Evolutionary conservation across 192 early-diverging fungal genomes (phyloP), one percentile per base, ranked within the genome.

Genomic region (Ramicandelaber brevisporus): DNA sequence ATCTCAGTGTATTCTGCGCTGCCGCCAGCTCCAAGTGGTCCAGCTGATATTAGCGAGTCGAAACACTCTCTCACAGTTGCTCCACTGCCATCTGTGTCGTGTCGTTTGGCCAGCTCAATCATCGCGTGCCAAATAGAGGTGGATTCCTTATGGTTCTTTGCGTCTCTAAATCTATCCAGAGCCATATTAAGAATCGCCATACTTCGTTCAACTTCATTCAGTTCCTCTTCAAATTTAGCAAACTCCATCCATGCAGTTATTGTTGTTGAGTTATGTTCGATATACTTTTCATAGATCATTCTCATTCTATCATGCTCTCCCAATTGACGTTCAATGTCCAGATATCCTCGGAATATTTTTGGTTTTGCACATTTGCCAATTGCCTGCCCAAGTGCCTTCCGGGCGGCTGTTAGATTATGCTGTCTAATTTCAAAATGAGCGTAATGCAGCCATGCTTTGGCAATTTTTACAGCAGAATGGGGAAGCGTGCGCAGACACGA

Each of bases 171-270:
- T n/a, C n/a, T n/a, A n/a, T 62, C 53, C 18, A 96, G 61, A 2
- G 86, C 90, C 34, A 96, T 53, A 27, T 89, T 79, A 53, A 90
- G 87, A 16, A 99, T 68, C 19, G 76, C 93, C 22, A 75, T 59
- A 2, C 63, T 56, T 17, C 89, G 58, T 1, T 93, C 86, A 10
- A 46, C 45, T 34, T 99, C 93, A 26, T 80, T 81, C 26, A 99
- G 38, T 33, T 68, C 64, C 6, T 43, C 40, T 41, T 99, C 93
- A 15, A 99, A 38, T 39, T 81, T 70, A n/a, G 84, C 77, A 60
- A 73, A 99, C 38, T 92, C 89, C 23, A 96, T 77, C 93, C 93
- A 99, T 5, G 83, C 85, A 22, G 72, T 52, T 48, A 82, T 82
- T 46, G 82, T 89, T 8, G 69, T 57, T 0, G 81, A 55, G 31